Evolutionary conservation across 139 green algal species (phyloP), one percentile per base, ranked within the genome.

Genomic region (Micromonas pusilla): DNA sequence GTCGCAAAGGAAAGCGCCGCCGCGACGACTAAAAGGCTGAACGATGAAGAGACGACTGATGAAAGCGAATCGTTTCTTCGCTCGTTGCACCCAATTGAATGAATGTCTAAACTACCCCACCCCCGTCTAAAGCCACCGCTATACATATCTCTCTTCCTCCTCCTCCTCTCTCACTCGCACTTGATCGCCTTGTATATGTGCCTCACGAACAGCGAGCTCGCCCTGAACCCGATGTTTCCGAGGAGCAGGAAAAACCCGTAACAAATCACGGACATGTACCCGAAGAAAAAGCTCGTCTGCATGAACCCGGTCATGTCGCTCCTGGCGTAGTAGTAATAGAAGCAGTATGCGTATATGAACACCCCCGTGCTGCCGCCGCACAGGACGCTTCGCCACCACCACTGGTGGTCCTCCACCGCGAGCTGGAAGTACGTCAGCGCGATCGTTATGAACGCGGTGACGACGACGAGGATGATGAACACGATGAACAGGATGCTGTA

Each of bases 291-390:
- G 64, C 37, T 80, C 9, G 79, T 86, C 83, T 88, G 85, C 73
- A 89, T 86, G 79, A 88, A 84, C 39, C 80, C 87, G 19, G 19
- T 81, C 84, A 89, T 88, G 77, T 88, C 85, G 20, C 91, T 87
- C 4, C 74, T 60, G 21, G 87, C 85, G 9, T 89, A 88, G 86
- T 94, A 98, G 80, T 97, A 99, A 89, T 98, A 99, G 83, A 97
- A 95, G 83, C 88, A 97, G 89, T 99, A 99, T 13, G 80, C 93
- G 81, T 91, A 95, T 36, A 99, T 87, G 81, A 97, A 98, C 30
- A 97, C 52, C 13, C 91, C 89, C 9, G 96, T 99, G 66, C 89
- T 95, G 64, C 94, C 96, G n/a, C 96, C 96, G 85, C 92, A 98
- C 77, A 98, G 78, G 73, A 96, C 86, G 38, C 34, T 52, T 33